phyloP scores from a whole-genome alignment of 2,329 filamentous ascomycete species.

The Tolypocladium capitatum region DNA sequence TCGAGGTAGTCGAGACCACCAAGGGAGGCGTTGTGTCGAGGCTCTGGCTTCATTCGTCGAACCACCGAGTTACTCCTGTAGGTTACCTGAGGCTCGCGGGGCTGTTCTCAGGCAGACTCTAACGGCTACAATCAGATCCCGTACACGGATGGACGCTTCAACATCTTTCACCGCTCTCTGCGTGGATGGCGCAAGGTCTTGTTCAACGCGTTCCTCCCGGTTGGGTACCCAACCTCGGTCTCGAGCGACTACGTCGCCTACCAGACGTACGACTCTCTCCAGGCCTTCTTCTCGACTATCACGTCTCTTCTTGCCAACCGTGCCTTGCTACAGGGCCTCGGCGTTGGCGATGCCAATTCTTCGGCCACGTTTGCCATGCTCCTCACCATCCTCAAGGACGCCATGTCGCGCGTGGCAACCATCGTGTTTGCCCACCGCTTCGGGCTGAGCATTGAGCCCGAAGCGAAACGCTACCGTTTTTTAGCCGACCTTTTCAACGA shows the following conservation, averaged over 20 bases:
- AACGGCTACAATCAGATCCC: background rate
- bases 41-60: slow-evolving; percentile 19
- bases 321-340: slow-evolving; percentile 67
- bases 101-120: background rate
- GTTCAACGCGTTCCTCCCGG: slow-evolving; percentile 63
- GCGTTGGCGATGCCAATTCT: slow-evolving; percentile 67
- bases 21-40: slow-evolving; percentile 22
- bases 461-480: slow-evolving; percentile 82
- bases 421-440: slow-evolving; percentile 76
- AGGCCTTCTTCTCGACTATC: slow-evolving; percentile 75
- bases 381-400: slow-evolving; percentile 71
- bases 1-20: slow-evolving; percentile 24
- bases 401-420: slow-evolving; percentile 67
- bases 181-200: slow-evolving; percentile 30
- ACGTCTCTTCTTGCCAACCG: slow-evolving; percentile 67
- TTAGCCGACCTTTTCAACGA: slow-evolving; percentile 85
- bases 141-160: slow-evolving; percentile 8
- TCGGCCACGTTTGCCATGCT: slow-evolving; percentile 72
- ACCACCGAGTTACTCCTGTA: slow-evolving; percentile 15
- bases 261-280: slow-evolving; percentile 59
- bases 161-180: slow-evolving; percentile 14
- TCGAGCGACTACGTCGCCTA: slow-evolving; percentile 72
- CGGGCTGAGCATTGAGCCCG: slow-evolving; percentile 72
- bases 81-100: background rate
- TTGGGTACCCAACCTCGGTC: slow-evolving; percentile 79